phyloP scores from a whole-genome alignment of 148 eudicot species.

The Vaccinium corymbosum region DNA sequence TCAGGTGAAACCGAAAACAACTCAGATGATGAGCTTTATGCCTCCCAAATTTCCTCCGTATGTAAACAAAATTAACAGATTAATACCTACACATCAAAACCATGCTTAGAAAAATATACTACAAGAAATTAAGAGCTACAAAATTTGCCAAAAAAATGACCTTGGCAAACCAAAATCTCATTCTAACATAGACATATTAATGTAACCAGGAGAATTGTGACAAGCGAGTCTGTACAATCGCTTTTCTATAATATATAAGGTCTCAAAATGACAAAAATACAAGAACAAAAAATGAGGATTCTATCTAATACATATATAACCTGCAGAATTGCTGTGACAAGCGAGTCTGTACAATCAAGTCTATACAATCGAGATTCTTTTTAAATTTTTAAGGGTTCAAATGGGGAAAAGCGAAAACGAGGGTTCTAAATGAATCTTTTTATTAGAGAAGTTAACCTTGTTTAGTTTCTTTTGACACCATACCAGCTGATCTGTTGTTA shows the following conservation, averaged over 20 bases:
- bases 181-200: not conserved
- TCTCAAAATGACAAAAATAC: not conserved
- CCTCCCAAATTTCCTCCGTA: too few relatives aligned
- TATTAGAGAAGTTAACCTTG: conserved; percentile 41
- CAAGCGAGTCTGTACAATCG: not conserved
- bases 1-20: not conserved
- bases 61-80: too few relatives aligned
- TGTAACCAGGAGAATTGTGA: not conserved
- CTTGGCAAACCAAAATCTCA: not conserved
- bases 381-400: conserved; percentile 15
- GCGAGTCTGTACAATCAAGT: not conserved
- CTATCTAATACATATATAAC: not conserved
- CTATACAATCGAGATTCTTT: not conserved
- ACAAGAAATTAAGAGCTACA: not conserved
- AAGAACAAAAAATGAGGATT: not conserved
- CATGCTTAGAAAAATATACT: not conserved
- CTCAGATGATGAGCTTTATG: not conserved
- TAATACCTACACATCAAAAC: not conserved
- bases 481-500: conserved; percentile 58
- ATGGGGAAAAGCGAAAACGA: conserved; percentile 76
- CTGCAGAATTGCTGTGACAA: not conserved
- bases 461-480: conserved; percentile 79
- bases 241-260: not conserved
- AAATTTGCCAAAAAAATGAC: not conserved
- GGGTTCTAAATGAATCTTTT: conserved; percentile 58